Percentiles rank a stretch among this genome's conserved stretches.
Evolutionary conservation across 1,139 yeast genomes (phyloP).

Genomic region (Zygosaccharomyces pseudobailii): DNA sequence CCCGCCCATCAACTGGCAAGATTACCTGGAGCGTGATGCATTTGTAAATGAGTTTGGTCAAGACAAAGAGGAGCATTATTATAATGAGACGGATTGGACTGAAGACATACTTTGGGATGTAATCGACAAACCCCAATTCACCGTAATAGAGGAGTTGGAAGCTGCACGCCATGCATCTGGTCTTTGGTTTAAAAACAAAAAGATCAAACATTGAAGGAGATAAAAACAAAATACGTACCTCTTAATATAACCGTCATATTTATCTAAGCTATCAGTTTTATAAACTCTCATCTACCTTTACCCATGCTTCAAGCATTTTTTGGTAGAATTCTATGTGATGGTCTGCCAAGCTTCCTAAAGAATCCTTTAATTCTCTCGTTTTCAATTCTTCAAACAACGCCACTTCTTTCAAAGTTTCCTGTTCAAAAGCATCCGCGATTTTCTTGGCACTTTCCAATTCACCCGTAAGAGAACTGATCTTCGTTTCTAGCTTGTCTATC

Average conservation of each 20-base stretch:
- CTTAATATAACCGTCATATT: conserved; percentile 1
- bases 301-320: conserved; percentile 70
- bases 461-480: conserved; percentile 51
- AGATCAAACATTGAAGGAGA: conserved; percentile 4
- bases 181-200: conserved; percentile 4
- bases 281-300: conserved; percentile 44
- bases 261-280: conserved; percentile 6
- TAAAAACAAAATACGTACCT: not conserved
- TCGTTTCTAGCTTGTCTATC: conserved; percentile 46
- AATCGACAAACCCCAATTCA: conserved; percentile 24
- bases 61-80: conserved; percentile 36
- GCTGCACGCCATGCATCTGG: conserved; percentile 12
- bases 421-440: conserved; percentile 67
- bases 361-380: conserved; percentile 65
- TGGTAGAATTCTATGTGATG: conserved; percentile 72
- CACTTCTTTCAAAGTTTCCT: conserved; percentile 63
- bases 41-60: conserved; percentile 50
- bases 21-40: conserved; percentile 43
- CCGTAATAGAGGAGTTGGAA: conserved; percentile 20
- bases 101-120: conserved; percentile 28
- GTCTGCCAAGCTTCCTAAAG: conserved; percentile 68
- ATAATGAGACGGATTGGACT: conserved; percentile 24
- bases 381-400: conserved; percentile 79
- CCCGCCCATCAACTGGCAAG: conserved; percentile 50
- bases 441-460: conserved; percentile 64